Evolutionary conservation across 805 yeast species (phyloP).

Genomic region (Grigorovia jiainica): DNA sequence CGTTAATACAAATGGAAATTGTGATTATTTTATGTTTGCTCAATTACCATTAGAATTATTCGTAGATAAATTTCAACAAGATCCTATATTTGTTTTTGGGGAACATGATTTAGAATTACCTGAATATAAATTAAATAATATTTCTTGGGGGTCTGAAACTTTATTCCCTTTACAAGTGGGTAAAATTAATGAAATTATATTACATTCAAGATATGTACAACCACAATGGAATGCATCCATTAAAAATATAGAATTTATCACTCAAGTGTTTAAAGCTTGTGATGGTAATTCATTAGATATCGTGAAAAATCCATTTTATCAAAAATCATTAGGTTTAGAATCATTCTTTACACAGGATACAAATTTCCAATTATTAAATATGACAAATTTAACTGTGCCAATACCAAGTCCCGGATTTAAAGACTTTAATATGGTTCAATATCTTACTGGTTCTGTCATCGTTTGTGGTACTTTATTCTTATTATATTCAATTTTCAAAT

Average conservation of each 20-base stretch:
- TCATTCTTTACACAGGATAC: conserved; percentile 39
- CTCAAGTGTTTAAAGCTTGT: conserved; percentile 45
- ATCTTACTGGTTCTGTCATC: conserved; percentile 29
- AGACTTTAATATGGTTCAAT: conserved; percentile 27
- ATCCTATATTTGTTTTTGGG: conserved; percentile 40
- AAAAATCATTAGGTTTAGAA: conserved; percentile 35
- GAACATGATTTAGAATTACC: conserved; percentile 52
- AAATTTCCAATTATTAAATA: conserved; percentile 30
- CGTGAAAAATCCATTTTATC: conserved; percentile 31
- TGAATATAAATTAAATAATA: conserved; percentile 30
- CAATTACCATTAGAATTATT: conserved; percentile 39
- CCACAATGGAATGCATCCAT: conserved; percentile 26
- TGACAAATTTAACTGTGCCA: conserved; percentile 32
- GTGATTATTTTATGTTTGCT: conserved; percentile 36
- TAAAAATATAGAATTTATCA: conserved; percentile 25
- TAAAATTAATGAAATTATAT: conserved; percentile 28
- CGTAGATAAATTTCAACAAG: conserved; percentile 47
- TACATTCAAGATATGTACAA: conserved; percentile 43
- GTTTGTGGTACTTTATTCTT: conserved; percentile 27
- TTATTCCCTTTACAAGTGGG: conserved; percentile 29
- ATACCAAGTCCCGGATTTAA: conserved; percentile 26
- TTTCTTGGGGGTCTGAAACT: conserved; percentile 39
- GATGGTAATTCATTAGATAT: conserved; percentile 24
- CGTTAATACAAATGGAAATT: too few relatives aligned
- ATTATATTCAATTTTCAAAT: too few relatives aligned